Conservation (phyloP, 306 rosid genomes). For the Acacia confusa region DNA sequence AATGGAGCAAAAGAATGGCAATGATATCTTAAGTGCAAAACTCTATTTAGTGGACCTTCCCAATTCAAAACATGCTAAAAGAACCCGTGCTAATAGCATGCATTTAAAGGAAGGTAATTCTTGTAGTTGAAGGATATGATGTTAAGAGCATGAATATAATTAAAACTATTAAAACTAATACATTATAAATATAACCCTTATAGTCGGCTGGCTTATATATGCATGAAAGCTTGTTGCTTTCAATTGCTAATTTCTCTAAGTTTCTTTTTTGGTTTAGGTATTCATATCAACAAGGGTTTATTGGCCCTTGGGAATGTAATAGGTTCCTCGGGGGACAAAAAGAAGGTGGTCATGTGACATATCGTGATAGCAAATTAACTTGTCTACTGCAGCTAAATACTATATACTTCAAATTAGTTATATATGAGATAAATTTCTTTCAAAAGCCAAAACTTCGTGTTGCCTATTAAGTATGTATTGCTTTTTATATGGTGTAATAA, state of each 20-base stretch:
- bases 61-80: slow-evolving; percentile 91
- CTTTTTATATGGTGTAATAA: not conserved
- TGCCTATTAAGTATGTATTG: too few species aligned
- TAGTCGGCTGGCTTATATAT: slow-evolving; percentile 3
- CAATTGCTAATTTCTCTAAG: not conserved
- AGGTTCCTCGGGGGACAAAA: slow-evolving; percentile 96
- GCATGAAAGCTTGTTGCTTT: slow-evolving; percentile 3
- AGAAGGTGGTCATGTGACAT: slow-evolving; percentile 98
- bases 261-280: slow-evolving; percentile 50
- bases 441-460: not conserved
- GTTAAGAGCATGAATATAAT: not conserved
- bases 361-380: slow-evolving; percentile 95
- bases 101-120: slow-evolving; percentile 89
- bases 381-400: slow-evolving; percentile 81
- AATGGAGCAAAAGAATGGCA: slow-evolving; percentile 89
- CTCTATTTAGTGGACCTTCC: slow-evolving; percentile 92
- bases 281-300: slow-evolving; percentile 94
- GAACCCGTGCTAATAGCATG: slow-evolving; percentile 98
- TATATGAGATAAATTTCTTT: not conserved
- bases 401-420: too few species aligned
- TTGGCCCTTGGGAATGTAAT: slow-evolving; percentile 93
- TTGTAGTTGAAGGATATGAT: not conserved
- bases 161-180: slow-evolving; percentile 4
- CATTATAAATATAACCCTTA: not conserved
- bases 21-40: slow-evolving; percentile 84